phyloP scores from a whole-genome alignment of 2,329 filamentous ascomycete species.

The Xylaria sp. region DNA sequence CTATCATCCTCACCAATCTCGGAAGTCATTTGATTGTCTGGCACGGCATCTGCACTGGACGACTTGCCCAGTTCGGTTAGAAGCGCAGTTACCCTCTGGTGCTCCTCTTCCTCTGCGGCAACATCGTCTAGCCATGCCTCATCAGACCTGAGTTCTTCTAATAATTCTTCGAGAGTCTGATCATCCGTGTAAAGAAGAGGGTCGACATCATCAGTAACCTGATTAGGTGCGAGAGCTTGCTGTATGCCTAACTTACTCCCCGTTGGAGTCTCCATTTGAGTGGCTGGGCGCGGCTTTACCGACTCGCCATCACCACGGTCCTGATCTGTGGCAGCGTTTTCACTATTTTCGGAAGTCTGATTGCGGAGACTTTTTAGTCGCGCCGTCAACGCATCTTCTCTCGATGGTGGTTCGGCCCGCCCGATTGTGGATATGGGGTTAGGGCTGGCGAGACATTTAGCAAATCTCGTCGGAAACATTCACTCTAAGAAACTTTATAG shows the following conservation, averaged over 20 bases:
- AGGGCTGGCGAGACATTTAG: slow-evolving; percentile 46
- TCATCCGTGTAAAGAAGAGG: slow-evolving; percentile 61
- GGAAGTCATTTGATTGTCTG: slow-evolving; percentile 12
- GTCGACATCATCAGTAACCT: slow-evolving; percentile 49
- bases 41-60: slow-evolving; percentile 21
- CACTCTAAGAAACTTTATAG: slow-evolving; percentile 9
- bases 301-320: slow-evolving; percentile 16
- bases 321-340: slow-evolving; percentile 23
- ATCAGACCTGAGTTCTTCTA: slow-evolving; percentile 56
- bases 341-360: slow-evolving; percentile 48
- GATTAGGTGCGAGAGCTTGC: slow-evolving; percentile 20
- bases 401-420: slow-evolving; percentile 56
- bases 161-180: slow-evolving; percentile 63
- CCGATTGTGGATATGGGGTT: slow-evolving; percentile 53
- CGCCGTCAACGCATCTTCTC: slow-evolving; percentile 63
- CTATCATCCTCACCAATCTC: slow-evolving; percentile 9
- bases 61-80: slow-evolving; percentile 49
- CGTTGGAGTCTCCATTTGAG: slow-evolving; percentile 12
- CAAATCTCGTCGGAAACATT: slow-evolving; percentile 26
- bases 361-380: slow-evolving; percentile 64
- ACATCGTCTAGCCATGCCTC: slow-evolving; percentile 51
- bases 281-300: slow-evolving; percentile 35
- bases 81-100: slow-evolving; percentile 49
- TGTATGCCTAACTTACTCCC: slow-evolving; percentile 17
- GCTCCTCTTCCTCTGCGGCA: slow-evolving; percentile 48